Conservation (phyloP, 495 filamentous ascomycete genomes). For the Xylaria palmicola region DNA sequence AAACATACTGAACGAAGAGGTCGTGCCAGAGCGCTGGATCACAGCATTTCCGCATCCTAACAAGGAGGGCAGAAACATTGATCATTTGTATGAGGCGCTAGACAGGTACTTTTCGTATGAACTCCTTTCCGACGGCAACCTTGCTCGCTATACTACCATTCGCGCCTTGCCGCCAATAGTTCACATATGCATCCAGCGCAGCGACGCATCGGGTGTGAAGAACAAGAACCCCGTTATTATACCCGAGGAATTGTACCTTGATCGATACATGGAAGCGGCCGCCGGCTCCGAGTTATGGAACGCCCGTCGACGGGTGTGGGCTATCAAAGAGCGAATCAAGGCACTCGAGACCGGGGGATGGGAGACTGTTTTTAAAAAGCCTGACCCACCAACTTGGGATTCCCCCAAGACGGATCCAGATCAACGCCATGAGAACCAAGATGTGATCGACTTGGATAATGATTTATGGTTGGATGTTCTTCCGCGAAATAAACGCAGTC, state of each 20-base stretch:
- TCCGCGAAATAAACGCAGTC: neutral
- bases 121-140: slow-evolving; percentile 59
- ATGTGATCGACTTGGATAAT: slow-evolving; percentile 1
- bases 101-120: slow-evolving; percentile 81
- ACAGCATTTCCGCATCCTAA: slow-evolving; percentile 40
- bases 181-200: slow-evolving; percentile 84
- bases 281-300: slow-evolving; percentile 56
- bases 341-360: slow-evolving; percentile 45
- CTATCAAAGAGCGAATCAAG: slow-evolving; percentile 64
- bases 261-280: slow-evolving; percentile 78
- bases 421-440: neutral
- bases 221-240: slow-evolving; percentile 75
- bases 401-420: neutral
- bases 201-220: slow-evolving; percentile 64
- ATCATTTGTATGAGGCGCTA: slow-evolving; percentile 79
- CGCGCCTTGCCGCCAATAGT: slow-evolving; percentile 75
- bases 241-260: slow-evolving; percentile 76
- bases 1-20: slow-evolving; percentile 29
- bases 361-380: slow-evolving; percentile 1
- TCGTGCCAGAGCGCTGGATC: slow-evolving; percentile 37
- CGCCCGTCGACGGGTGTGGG: slow-evolving; percentile 69
- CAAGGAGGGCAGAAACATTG: slow-evolving; percentile 27
- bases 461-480: slow-evolving; percentile 11
- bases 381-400: neutral
- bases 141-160: slow-evolving; percentile 74